phyloP scores from a whole-genome alignment of 2,329 filamentous ascomycete species.

The Delphinella strobiligena region DNA sequence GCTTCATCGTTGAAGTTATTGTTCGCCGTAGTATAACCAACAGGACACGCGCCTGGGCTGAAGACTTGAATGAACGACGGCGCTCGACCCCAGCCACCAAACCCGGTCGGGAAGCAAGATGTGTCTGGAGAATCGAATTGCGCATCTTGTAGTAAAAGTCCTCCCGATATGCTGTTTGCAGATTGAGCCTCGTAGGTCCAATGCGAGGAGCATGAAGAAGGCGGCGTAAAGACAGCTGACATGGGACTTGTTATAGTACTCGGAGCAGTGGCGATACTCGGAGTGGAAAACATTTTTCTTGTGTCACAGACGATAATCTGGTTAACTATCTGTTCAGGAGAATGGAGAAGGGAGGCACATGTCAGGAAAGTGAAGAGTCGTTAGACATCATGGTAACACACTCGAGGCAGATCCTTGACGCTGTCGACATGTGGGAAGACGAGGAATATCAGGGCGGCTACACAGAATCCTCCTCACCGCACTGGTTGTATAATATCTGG shows the following conservation, averaged over 20 bases:
- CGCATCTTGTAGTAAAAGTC: constrained; percentile 15
- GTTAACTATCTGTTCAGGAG: too few species aligned
- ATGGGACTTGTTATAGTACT: constrained; percentile 6
- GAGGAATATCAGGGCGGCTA: too few species aligned
- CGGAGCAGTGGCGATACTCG: neutral
- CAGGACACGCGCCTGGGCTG: constrained; percentile 17
- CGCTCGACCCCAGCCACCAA: constrained; percentile 10
- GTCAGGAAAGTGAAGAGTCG: too few species aligned
- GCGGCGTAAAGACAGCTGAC: constrained; percentile 15
- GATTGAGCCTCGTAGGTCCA: constrained; percentile 15
- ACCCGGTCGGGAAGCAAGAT: constrained; percentile 11
- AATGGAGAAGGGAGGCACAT: too few species aligned
- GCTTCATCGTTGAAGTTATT: constrained; percentile 9
- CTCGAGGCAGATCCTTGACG: too few species aligned
- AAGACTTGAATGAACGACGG: constrained; percentile 9
- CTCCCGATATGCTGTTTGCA: constrained; percentile 11
- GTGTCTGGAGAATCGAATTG: constrained; percentile 5
- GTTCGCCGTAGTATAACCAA: constrained; percentile 16
- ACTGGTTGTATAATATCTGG: too few species aligned
- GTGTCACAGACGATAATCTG: too few species aligned
- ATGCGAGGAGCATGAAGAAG: constrained; percentile 11
- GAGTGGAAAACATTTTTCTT: too few species aligned
- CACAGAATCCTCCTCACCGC: too few species aligned
- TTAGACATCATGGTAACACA: too few species aligned
- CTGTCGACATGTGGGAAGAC: too few species aligned